These are phyloP conservation scores for Zygosaccharomyces gambellarensis DNA, from an alignment of 805 yeast species.

Conservation along the genomic window DNA sequence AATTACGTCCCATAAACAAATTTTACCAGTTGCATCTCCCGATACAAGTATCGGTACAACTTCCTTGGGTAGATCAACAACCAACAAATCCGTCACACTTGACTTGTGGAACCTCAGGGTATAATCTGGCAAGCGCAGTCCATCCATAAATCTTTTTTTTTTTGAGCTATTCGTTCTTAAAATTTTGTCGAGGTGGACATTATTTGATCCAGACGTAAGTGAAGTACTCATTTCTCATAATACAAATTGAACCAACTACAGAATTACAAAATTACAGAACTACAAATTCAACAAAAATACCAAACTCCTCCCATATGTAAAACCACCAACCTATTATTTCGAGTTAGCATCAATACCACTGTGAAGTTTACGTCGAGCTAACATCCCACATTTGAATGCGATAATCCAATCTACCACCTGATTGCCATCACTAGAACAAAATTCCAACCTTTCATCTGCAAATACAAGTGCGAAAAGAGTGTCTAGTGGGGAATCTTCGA, in stretches of 20 bases:
- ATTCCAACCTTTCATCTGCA: conserved; percentile 17
- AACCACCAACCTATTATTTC: background rate
- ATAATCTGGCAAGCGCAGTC: conserved; percentile 10
- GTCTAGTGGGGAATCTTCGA: conserved; percentile 12
- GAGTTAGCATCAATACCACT: background rate
- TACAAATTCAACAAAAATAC: background rate
- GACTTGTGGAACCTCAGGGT: conserved; percentile 22
- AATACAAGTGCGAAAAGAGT: conserved; percentile 20
- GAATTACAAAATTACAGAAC: background rate
- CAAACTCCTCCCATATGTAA: background rate
- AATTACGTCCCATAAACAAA: conserved; percentile 28
- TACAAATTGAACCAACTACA: background rate
- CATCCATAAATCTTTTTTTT: conserved; percentile 1
- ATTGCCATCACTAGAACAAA: conserved; percentile 18
- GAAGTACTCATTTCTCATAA: background rate
- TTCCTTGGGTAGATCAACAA: conserved; percentile 4
- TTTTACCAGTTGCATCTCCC: conserved; percentile 26
- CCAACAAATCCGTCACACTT: conserved; percentile 16
- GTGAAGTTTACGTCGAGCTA: conserved; percentile 13
- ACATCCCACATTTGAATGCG: conserved; percentile 19
- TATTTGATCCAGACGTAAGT: background rate
- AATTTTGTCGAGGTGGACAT: background rate
- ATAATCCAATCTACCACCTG: conserved; percentile 26
- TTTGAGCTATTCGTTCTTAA: background rate
- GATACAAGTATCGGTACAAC: conserved; percentile 21